Evolutionary conservation across 2,329 filamentous ascomycete genomes (phyloP).

Genomic region (Alternaria infectoria): DNA sequence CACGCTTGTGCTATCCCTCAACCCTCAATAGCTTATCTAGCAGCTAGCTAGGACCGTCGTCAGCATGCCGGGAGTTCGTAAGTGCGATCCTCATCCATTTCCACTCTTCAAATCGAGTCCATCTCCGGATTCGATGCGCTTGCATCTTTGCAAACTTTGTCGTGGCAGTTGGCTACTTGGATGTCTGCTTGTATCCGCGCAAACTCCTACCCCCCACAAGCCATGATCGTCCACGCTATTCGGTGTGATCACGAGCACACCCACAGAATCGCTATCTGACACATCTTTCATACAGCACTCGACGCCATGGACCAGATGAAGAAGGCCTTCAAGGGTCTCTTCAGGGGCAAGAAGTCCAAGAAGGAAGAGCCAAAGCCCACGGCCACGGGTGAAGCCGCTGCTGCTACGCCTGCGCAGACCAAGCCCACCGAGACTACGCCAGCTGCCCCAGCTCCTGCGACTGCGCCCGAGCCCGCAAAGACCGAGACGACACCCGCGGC

Average conservation of each 20-base stretch:
- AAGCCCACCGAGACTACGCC: slow-evolving; percentile 46
- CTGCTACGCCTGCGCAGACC: slow-evolving; percentile 25
- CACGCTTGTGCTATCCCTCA: background rate
- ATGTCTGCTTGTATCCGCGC: background rate
- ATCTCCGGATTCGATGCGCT: background rate
- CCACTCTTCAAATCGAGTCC: slow-evolving; percentile 2
- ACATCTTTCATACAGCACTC: slow-evolving; percentile 31
- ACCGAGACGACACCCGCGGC: slow-evolving; percentile 14
- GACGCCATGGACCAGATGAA: slow-evolving; percentile 47
- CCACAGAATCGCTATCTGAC: slow-evolving; percentile 12
- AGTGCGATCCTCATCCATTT: slow-evolving; percentile 29
- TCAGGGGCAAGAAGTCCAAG: slow-evolving; percentile 44
- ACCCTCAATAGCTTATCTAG: background rate
- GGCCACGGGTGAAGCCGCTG: slow-evolving; percentile 31
- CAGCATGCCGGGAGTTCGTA: slow-evolving; percentile 51
- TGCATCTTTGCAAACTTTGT: background rate
- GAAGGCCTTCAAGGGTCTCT: slow-evolving; percentile 48
- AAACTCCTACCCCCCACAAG: background rate
- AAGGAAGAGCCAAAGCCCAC: slow-evolving; percentile 36
- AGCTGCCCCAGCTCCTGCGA: slow-evolving; percentile 37
- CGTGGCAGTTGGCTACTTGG: background rate
- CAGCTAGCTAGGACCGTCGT: background rate
- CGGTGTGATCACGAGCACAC: background rate
- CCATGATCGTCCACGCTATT: background rate
- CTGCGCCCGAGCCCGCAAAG: slow-evolving; percentile 24